Percentiles rank a stretch among this genome's conserved stretches.
These are phyloP conservation scores for Croton setiger DNA, from an alignment of 441 rosid genomes.

Conservation along the genomic window DNA sequence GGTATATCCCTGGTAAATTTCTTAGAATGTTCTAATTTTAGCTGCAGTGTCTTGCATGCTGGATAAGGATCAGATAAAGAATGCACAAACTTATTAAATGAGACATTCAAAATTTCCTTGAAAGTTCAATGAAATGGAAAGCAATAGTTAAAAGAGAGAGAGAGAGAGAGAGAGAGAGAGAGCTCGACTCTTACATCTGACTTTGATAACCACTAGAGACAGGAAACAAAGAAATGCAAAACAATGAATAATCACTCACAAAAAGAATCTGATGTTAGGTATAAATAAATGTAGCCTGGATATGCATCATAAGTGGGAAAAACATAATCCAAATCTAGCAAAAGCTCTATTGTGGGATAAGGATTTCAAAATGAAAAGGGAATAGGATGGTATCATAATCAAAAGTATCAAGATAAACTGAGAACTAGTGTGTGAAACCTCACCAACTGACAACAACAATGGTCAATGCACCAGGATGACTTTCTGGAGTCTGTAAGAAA, in stretches of 20 bases:
- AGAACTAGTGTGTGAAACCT: slow-evolving; percentile 36
- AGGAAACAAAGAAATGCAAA: not conserved
- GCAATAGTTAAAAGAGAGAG: not conserved
- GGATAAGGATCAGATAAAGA: not conserved
- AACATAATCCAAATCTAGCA: not conserved
- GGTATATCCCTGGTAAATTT: not conserved
- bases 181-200: slow-evolving; percentile 2
- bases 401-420: slow-evolving; percentile 15
- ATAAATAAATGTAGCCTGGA: not conserved
- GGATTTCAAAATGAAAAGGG: not conserved
- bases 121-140: not conserved
- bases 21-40: not conserved
- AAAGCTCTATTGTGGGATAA: not conserved
- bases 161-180: not conserved
- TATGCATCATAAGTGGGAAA: not conserved
- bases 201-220: not conserved
- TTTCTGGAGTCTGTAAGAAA: slow-evolving; percentile 55
- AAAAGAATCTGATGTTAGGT: not conserved
- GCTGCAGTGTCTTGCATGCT: not conserved
- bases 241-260: not conserved
- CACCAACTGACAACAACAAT: slow-evolving; percentile 82
- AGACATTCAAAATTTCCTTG: not conserved
- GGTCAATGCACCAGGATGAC: slow-evolving; percentile 68
- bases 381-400: not conserved
- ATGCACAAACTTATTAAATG: not conserved